Percentiles rank a stretch among this genome's conserved stretches.
phyloP scores from a whole-genome alignment of 1,139 yeast genomes.

The Taphrina betulina region DNA sequence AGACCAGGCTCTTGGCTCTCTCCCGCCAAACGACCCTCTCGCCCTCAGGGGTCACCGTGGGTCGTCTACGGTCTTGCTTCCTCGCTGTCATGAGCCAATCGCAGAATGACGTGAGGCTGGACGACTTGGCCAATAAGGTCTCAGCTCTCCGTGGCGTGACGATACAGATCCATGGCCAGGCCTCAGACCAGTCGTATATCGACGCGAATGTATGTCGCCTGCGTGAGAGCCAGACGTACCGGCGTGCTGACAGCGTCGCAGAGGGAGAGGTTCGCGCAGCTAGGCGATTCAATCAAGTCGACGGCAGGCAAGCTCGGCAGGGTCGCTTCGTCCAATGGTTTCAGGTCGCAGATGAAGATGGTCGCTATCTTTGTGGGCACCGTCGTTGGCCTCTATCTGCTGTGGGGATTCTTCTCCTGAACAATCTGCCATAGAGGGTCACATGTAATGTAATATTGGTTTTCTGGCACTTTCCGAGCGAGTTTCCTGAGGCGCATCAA shows the following conservation, averaged over 20 bases:
- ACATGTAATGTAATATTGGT: too few species aligned
- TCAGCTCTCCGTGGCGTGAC: conserved; percentile 62
- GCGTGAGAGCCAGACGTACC: not conserved
- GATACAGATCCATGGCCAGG: conserved; percentile 62
- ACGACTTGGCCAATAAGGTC: conserved; percentile 60
- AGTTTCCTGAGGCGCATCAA: too few species aligned
- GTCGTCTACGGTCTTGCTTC: too few species aligned
- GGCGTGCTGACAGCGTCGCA: conserved; percentile 16
- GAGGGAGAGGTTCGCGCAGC: conserved; percentile 27
- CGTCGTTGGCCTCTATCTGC: conserved; percentile 50
- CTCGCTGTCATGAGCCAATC: conserved; percentile 26
- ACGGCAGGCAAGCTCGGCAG: conserved; percentile 30
- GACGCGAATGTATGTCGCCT: conserved; percentile 43
- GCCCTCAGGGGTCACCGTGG: too few species aligned
- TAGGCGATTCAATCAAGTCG: conserved; percentile 17
- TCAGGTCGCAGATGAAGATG: conserved; percentile 23
- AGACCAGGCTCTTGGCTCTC: too few species aligned
- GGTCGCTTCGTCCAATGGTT: conserved; percentile 18
- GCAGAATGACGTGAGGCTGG: conserved; percentile 60
- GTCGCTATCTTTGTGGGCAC: conserved; percentile 24
- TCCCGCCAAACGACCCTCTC: too few species aligned
- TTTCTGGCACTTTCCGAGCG: too few species aligned
- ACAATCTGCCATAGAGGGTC: too few species aligned
- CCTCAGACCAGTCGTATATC: conserved; percentile 58
- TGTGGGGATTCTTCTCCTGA: conserved; percentile 50